Evolutionary conservation across 345 rosid genomes (phyloP).

Genomic region (Excoecaria agallocha): DNA sequence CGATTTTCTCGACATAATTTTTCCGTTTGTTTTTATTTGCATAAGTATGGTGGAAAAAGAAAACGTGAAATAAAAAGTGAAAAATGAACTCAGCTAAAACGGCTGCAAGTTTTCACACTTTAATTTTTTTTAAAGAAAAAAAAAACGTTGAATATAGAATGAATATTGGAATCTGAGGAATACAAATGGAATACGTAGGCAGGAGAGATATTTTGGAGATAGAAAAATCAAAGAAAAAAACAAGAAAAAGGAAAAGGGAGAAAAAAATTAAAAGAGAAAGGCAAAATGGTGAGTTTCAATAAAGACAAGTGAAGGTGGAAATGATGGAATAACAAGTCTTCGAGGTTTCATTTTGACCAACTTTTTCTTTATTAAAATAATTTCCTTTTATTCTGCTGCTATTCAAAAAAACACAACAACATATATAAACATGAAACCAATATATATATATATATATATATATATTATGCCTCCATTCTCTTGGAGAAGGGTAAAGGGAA

Average conservation of each 20-base stretch:
- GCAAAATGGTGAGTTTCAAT: conserved; percentile 48
- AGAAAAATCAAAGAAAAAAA: background rate
- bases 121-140: background rate
- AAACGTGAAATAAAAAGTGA: no score
- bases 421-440: background rate
- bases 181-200: background rate
- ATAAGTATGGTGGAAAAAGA: no score
- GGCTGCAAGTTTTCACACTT: conserved; percentile 7
- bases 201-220: background rate
- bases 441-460: background rate
- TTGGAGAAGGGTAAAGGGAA: conserved; percentile 51
- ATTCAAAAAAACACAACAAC: conserved; percentile 5
- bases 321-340: conserved; percentile 42
- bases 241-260: conserved; percentile 17
- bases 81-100: background rate
- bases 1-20: no score
- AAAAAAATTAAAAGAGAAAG: conserved; percentile 25
- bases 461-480: conserved; percentile 50
- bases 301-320: conserved; percentile 38
- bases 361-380: conserved; percentile 28
- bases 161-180: background rate
- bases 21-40: no score
- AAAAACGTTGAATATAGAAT: background rate
- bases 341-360: conserved; percentile 53
- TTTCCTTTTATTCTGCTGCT: conserved; percentile 27